These are phyloP conservation scores for Solanum rostratum DNA, from an alignment of 257 asterid species.

Conservation along the genomic window DNA sequence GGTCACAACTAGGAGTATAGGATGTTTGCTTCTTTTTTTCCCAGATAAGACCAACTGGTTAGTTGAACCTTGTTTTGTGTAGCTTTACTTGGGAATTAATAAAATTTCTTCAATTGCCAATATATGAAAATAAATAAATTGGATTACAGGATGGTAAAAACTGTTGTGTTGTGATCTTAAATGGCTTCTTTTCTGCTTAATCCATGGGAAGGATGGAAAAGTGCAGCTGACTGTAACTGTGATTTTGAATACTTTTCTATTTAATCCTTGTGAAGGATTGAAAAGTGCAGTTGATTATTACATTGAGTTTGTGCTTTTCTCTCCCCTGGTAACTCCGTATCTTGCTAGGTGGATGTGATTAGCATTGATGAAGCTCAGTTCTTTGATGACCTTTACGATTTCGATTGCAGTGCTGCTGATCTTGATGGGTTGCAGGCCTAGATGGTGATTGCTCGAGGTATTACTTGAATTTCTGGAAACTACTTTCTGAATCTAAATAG, in stretches of 20 bases:
- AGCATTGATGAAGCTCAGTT: slow-evolving; percentile 92
- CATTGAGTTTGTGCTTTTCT: background rate
- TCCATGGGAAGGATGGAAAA: background rate
- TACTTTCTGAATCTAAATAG: background rate
- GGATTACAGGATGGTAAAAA: background rate
- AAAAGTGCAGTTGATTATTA: background rate
- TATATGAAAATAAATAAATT: background rate
- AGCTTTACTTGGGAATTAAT: background rate
- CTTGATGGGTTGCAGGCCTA: slow-evolving; percentile 79
- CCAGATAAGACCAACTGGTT: background rate
- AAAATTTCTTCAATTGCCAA: background rate
- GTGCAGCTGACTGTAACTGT: background rate
- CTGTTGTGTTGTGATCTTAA: background rate
- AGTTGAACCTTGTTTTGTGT: background rate
- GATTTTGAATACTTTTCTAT: background rate
- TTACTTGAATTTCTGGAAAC: background rate
- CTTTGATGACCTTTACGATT: slow-evolving; percentile 67
- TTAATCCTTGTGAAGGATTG: background rate
- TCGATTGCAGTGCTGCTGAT: slow-evolving; percentile 83
- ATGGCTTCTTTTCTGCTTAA: background rate
- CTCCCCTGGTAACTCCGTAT: background rate
- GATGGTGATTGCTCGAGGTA: slow-evolving; percentile 92
- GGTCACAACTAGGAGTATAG: background rate
- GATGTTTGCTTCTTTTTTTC: background rate
- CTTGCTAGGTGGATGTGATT: slow-evolving; percentile 60